phyloP scores from a whole-genome alignment of 176 grass and related monocot species.

The Carex parvula region DNA sequence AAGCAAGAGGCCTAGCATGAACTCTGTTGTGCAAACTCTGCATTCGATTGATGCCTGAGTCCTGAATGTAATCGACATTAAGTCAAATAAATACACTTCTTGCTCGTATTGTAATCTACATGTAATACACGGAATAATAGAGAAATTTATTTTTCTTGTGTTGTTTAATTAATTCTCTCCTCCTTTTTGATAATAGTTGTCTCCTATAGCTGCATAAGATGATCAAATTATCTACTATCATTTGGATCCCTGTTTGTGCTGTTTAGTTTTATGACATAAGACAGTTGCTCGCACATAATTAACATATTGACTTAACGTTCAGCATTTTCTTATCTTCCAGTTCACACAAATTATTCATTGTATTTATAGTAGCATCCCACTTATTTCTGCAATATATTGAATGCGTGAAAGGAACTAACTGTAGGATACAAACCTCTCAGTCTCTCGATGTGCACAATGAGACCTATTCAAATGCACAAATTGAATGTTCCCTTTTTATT shows the following conservation, averaged over 20 bases:
- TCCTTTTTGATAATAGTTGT: not conserved
- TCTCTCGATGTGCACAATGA: too few species aligned
- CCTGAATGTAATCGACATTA: not conserved
- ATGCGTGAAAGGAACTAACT: too few species aligned
- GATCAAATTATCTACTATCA: not conserved
- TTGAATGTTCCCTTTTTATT: too few species aligned
- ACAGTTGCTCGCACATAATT: not conserved
- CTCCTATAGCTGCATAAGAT: not conserved
- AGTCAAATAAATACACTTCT: not conserved
- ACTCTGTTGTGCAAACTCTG: constrained; percentile 24
- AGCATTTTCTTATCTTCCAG: not conserved
- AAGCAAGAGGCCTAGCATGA: constrained; percentile 32
- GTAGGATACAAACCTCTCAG: too few species aligned
- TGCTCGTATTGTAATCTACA: not conserved
- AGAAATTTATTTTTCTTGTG: not conserved
- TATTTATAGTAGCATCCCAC: too few species aligned
- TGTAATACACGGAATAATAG: not conserved
- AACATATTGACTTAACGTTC: not conserved
- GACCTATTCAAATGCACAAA: too few species aligned
- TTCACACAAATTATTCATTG: not conserved
- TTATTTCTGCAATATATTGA: too few species aligned
- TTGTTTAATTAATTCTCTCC: not conserved
- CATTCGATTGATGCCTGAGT: not conserved
- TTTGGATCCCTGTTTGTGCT: not conserved
- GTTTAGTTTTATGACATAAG: too few species aligned